These are phyloP conservation scores for Blastosporella zonata DNA, from an alignment of 1,284 basidiomycete genomes.

Conservation along the genomic window DNA sequence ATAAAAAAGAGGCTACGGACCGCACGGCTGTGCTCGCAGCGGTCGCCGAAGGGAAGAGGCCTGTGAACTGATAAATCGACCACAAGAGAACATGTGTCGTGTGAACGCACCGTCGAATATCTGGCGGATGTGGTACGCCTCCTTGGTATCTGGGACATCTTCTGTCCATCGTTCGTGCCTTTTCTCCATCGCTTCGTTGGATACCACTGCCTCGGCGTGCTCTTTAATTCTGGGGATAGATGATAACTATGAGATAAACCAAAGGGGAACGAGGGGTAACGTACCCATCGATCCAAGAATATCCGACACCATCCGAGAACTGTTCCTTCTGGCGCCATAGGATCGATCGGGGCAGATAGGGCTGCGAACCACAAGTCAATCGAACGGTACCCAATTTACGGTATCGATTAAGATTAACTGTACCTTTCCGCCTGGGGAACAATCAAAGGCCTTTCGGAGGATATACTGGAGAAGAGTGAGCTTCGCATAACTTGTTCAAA, in stretches of 20 bases:
- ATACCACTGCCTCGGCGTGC: slow-evolving; percentile 72
- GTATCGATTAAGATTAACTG: slow-evolving; percentile 13
- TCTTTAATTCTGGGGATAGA: slow-evolving; percentile 75
- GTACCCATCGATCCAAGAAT: slow-evolving; percentile 98
- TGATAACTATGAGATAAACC: slow-evolving; percentile 2
- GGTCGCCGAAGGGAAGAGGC: slow-evolving; percentile 79
- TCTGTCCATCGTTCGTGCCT: slow-evolving; percentile 76
- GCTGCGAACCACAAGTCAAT: slow-evolving; percentile 40
- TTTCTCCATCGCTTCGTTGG: slow-evolving; percentile 81
- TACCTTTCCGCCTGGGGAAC: slow-evolving; percentile 80
- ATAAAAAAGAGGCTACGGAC: slow-evolving; percentile 39
- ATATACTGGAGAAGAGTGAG: slow-evolving; percentile 70
- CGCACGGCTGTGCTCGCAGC: slow-evolving; percentile 93
- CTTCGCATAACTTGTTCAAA: background rate
- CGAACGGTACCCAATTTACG: slow-evolving; percentile 1
- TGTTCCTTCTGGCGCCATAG: slow-evolving; percentile 99
- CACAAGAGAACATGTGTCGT: slow-evolving; percentile 2
- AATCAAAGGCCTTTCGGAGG: slow-evolving; percentile 95
- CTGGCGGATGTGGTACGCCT: slow-evolving; percentile 94
- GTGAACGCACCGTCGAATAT: slow-evolving; percentile 76
- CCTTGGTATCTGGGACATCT: slow-evolving; percentile 94
- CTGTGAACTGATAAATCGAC: slow-evolving; percentile 33
- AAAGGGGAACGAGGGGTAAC: slow-evolving; percentile 1
- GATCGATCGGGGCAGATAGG: slow-evolving; percentile 93
- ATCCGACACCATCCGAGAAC: slow-evolving; percentile 99